Conservation (phyloP, 2,329 filamentous ascomycete genomes). For the Diaporthe citri region DNA sequence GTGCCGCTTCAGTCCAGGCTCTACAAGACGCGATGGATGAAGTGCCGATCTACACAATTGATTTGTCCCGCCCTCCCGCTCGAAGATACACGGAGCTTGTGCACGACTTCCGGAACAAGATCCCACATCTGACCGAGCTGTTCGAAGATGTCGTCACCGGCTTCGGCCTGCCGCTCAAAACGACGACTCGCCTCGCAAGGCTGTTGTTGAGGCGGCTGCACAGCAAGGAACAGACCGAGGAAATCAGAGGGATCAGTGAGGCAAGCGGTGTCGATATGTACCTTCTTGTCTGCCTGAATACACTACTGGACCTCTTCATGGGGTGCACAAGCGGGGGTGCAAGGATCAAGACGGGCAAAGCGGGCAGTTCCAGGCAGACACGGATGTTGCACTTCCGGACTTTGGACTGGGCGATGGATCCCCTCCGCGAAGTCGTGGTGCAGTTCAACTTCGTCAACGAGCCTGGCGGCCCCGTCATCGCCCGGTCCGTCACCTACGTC, state of each 20-base stretch:
- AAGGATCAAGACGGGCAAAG: slow-evolving; percentile 37
- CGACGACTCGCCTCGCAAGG: not conserved
- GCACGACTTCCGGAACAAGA: slow-evolving; percentile 1
- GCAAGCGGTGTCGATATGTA: slow-evolving; percentile 67
- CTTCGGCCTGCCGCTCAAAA: not conserved
- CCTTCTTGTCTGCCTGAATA: slow-evolving; percentile 72
- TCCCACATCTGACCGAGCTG: not conserved
- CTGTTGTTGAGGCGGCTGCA: slow-evolving; percentile 62
- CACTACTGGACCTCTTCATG: slow-evolving; percentile 72
- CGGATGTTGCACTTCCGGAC: slow-evolving; percentile 67
- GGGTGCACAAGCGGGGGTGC: slow-evolving; percentile 70
- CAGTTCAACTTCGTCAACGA: slow-evolving; percentile 62
- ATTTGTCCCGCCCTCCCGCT: not conserved
- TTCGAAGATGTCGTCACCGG: slow-evolving; percentile 1
- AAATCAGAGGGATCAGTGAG: slow-evolving; percentile 69
- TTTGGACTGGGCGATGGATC: slow-evolving; percentile 68
- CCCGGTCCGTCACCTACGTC: slow-evolving; percentile 53
- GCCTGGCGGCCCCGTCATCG: slow-evolving; percentile 47
- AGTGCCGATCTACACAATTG: slow-evolving; percentile 2
- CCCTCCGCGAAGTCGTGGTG: slow-evolving; percentile 61
- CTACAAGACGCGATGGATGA: not conserved
- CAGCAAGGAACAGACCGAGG: slow-evolving; percentile 68
- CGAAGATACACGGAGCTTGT: not conserved
- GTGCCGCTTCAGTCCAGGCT: too few species aligned
- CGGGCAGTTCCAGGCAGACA: slow-evolving; percentile 17